Evolutionary conservation across 257 asterid species (phyloP), one percentile per base, ranked within the genome.

Genomic region (Jaltomata sinuosa): DNA sequence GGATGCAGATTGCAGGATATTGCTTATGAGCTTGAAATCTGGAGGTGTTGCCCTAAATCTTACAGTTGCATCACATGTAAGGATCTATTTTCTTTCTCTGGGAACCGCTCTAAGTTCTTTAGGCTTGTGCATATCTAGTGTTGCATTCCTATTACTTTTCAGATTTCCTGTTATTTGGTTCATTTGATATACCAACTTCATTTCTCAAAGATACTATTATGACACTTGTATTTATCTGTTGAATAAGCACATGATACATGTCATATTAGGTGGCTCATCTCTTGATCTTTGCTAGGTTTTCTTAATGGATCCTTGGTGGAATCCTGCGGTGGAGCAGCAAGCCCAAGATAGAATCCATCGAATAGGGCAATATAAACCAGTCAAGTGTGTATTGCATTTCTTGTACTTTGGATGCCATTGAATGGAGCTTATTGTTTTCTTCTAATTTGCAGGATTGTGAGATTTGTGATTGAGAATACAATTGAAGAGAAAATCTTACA

Each of bases 221-320:
- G 67, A n/a, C n/a, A 59, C 67, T 11, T 3, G 34, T 59, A 59
- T 22, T 1, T 11, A 22, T n/a, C 34, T 22, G 18, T 59, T 59
- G 21, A 27, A 27, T 27, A 27, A 27, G 21, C 19, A 14, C 25
- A 32, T 65, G n/a, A n/a, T n/a, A n/a, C 40, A 36, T 36, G 40
- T 36, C 40, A 36, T 36, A 45, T 15, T 65, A 65, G n/a, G 22
- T 65, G 22, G 74, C 25, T 65, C 25, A 65, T 65, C 22, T 65
- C 76, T 65, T 65, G 74, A 32, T 16, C 14, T 12, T 34, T 27
- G 38, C 49, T 86, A 95, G 98, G 98, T 94, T 57, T 96, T 96
- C 87, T 87, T 94, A 92, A 96, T 96, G 99, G 99, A 96, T 88
- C 98, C 98, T n/a, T 96, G 98, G 97, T 96, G 97, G 97, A 96